Percentiles rank a stretch among this genome's conserved stretches.
Evolutionary conservation across 2,329 filamentous ascomycete species (phyloP).

Genomic region (Neofusicoccum umdonicola): DNA sequence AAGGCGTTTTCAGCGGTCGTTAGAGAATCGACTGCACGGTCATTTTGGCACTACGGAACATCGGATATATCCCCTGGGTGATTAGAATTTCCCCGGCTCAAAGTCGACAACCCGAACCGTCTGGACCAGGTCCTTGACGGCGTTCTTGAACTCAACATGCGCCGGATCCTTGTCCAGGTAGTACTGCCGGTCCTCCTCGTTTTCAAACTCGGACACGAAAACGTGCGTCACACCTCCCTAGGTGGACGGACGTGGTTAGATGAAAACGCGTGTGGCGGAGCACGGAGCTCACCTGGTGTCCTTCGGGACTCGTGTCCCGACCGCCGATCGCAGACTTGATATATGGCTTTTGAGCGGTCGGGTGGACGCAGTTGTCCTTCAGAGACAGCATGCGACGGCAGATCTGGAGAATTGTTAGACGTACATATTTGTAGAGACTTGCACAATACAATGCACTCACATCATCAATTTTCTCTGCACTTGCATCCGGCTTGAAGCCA

Average conservation of each 20-base stretch:
- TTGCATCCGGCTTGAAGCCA: conserved; percentile 57
- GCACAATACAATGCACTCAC: conserved; percentile 41
- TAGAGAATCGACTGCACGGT: background rate
- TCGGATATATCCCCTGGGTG: conserved; percentile 9
- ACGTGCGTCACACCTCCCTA: conserved; percentile 64
- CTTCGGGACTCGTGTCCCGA: conserved; percentile 61
- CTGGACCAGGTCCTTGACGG: conserved; percentile 51
- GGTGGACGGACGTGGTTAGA: background rate
- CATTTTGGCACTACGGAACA: conserved; percentile 16
- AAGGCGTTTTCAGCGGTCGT: conserved; percentile 9
- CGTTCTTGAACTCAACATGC: conserved; percentile 59
- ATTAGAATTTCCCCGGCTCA: conserved; percentile 50
- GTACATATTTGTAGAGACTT: conserved; percentile 13
- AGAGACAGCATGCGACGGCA: conserved; percentile 58
- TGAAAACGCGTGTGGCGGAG: background rate
- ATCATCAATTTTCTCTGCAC: conserved; percentile 52
- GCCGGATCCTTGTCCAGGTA: conserved; percentile 65
- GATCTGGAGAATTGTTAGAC: conserved; percentile 39
- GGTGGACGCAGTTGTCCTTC: conserved; percentile 59
- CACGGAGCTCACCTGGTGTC: conserved; percentile 50
- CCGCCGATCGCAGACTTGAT: conserved; percentile 60
- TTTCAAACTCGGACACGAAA: conserved; percentile 68
- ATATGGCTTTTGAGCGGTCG: conserved; percentile 58
- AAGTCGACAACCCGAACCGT: conserved; percentile 63
- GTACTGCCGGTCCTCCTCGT: conserved; percentile 63